A percentile compares a stretch with the other conserved stretches of the same genome.
Evolutionary conservation across 352 stramenopile genomes (phyloP).

Genomic region (Globisporangium nunn): DNA sequence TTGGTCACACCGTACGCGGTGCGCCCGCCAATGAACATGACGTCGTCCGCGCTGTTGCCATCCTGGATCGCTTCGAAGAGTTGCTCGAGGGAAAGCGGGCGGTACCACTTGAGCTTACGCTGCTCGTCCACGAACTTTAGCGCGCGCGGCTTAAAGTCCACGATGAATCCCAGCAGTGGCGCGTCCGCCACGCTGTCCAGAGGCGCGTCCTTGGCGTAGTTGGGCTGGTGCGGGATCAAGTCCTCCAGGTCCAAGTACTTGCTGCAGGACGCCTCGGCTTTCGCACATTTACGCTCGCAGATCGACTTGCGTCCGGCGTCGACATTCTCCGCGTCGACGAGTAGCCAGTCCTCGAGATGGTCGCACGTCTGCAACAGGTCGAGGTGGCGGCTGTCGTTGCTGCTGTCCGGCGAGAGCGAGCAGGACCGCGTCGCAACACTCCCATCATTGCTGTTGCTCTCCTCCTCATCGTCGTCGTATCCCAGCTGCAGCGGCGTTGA

Average conservation of each 20-base stretch:
- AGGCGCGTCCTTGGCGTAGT: constrained; percentile 5
- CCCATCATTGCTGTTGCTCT: background rate
- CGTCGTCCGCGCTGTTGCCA: constrained; percentile 54
- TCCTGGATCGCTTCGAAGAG: constrained; percentile 75
- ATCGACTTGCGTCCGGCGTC: constrained; percentile 15
- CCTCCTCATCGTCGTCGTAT: constrained; percentile 5
- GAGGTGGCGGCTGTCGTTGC: background rate
- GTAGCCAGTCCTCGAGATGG: constrained; percentile 23
- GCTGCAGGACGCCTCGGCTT: constrained; percentile 1
- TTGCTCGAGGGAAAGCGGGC: constrained; percentile 24
- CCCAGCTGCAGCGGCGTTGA: constrained; percentile 1
- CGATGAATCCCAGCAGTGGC: constrained; percentile 22
- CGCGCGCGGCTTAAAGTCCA: constrained; percentile 22
- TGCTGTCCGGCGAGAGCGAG: no score
- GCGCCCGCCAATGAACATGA: constrained; percentile 61
- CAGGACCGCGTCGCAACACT: background rate
- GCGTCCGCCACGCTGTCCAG: constrained; percentile 12
- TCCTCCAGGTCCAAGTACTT: constrained; percentile 31
- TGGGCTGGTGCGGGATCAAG: constrained; percentile 13
- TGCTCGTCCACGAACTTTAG: constrained; percentile 17
- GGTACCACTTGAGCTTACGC: constrained; percentile 23
- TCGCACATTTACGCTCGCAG: constrained; percentile 19
- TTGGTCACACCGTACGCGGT: constrained; percentile 42
- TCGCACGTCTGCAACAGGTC: constrained; percentile 18
- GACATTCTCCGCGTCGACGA: constrained; percentile 15